phyloP scores from a whole-genome alignment of 192 early-diverging fungal genomes.

The Backusella australiensis region DNA sequence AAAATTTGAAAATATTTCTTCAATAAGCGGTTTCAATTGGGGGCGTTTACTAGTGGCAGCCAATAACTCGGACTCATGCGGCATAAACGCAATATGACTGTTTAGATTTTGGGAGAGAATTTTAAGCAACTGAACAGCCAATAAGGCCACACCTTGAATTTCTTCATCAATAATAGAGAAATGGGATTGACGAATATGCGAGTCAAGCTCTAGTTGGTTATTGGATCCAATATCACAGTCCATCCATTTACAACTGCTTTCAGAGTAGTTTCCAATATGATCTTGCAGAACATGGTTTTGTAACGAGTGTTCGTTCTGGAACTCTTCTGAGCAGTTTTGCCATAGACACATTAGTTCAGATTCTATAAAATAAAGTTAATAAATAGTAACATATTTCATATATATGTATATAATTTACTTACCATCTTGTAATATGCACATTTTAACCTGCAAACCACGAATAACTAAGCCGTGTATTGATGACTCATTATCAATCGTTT shows the following conservation, averaged over 20 bases:
- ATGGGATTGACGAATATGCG: constrained; percentile 8
- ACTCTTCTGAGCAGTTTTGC: constrained; percentile 43
- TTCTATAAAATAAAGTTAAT: constrained; percentile 5
- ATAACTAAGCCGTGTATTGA: constrained; percentile 15
- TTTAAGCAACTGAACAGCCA: constrained; percentile 16
- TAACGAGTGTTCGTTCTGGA: constrained; percentile 38
- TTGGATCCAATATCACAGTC: neutral
- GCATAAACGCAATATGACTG: constrained; percentile 22
- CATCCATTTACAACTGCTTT: neutral
- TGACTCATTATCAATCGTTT: neutral
- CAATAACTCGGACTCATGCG: constrained; percentile 25
- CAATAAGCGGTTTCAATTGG: constrained; percentile 9
- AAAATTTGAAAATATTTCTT: constrained; percentile 23
- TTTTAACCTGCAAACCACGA: constrained; percentile 27
- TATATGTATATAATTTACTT: neutral
- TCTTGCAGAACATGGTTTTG: constrained; percentile 50
- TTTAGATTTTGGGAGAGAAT: constrained; percentile 18
- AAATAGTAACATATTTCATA: neutral
- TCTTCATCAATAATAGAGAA: neutral
- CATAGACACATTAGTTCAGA: constrained; percentile 44
- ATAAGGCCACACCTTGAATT: constrained; percentile 19
- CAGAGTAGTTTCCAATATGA: constrained; percentile 28
- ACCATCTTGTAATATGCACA: constrained; percentile 33
- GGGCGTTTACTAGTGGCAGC: constrained; percentile 14
- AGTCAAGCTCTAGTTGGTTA: neutral